Evolutionary conservation across 805 yeast genomes (phyloP).

Genomic region (Schwanniomyces occidentalis): DNA sequence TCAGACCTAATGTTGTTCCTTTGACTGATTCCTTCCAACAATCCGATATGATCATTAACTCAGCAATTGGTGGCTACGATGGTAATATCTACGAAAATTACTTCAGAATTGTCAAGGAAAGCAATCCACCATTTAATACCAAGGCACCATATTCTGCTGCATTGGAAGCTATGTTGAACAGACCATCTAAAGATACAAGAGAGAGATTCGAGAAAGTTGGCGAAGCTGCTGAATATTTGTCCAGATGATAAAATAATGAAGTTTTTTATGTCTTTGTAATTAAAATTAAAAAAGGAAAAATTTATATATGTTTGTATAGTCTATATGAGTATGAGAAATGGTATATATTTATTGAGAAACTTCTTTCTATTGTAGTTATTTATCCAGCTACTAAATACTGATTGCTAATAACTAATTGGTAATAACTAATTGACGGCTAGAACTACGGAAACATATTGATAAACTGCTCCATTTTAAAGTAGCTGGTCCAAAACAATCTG

Average conservation of each 20-base stretch:
- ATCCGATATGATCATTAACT: constrained; percentile 43
- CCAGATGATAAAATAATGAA: constrained; percentile 15
- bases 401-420: too few species aligned
- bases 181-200: constrained; percentile 36
- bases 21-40: constrained; percentile 46
- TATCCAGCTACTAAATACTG: too few species aligned
- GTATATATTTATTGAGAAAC: too few species aligned
- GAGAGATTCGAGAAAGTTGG: constrained; percentile 38
- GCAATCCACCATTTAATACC: constrained; percentile 32
- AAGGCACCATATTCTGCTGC: constrained; percentile 44
- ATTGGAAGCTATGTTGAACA: constrained; percentile 42
- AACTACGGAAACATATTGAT: too few species aligned
- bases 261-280: background rate
- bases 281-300: background rate
- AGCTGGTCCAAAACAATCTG: too few species aligned
- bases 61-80: constrained; percentile 43
- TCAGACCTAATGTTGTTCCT: constrained; percentile 43
- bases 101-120: constrained; percentile 33
- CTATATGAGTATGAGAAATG: too few species aligned
- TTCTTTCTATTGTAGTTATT: too few species aligned
- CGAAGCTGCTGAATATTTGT: constrained; percentile 33
- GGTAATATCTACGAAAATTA: constrained; percentile 47
- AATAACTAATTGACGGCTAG: too few species aligned
- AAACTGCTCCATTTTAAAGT: too few species aligned
- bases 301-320: too few species aligned